Evolutionary conservation across 768 basidiomycete genomes (phyloP).

Genomic region (Phylloporus scabripes): DNA sequence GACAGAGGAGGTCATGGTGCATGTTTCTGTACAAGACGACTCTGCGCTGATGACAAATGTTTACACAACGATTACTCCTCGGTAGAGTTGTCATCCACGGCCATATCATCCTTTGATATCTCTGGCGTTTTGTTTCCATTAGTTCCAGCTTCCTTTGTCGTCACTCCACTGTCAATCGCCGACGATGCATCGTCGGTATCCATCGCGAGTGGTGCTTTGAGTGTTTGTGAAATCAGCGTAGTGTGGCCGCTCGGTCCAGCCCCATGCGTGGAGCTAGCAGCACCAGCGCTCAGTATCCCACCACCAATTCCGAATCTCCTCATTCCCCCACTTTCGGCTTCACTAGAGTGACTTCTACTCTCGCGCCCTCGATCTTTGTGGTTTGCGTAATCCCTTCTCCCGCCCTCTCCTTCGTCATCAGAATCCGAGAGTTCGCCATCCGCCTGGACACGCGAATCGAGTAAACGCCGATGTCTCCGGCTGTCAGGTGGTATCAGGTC

Average conservation of each 20-base stretch:
- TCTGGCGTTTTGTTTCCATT: conserved; percentile 13
- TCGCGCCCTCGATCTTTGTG: conserved; percentile 48
- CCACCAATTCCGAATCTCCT: conserved; percentile 61
- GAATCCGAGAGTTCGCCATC: conserved; percentile 94
- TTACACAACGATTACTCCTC: conserved; percentile 4
- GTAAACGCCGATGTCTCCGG: conserved; percentile 66
- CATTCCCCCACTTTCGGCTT: conserved; percentile 38
- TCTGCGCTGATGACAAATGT: conserved; percentile 14
- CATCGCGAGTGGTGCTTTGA: conserved; percentile 26
- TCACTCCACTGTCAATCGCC: conserved; percentile 16
- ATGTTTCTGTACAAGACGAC: neutral
- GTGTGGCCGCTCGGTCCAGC: conserved; percentile 72
- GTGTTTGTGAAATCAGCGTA: conserved; percentile 34
- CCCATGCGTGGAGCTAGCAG: conserved; percentile 53
- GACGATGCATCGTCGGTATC: conserved; percentile 30
- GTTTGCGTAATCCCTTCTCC: conserved; percentile 60
- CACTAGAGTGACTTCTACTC: conserved; percentile 39
- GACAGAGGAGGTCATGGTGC: conserved; percentile 12
- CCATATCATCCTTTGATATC: conserved; percentile 24
- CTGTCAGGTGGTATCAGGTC: conserved; percentile 74
- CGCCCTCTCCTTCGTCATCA: conserved; percentile 94
- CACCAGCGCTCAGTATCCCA: conserved; percentile 65
- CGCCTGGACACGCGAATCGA: conserved; percentile 76
- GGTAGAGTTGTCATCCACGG: conserved; percentile 17
- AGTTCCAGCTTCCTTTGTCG: conserved; percentile 8